Evolutionary conservation across 768 basidiomycete genomes (phyloP).

Genomic region (Harrya chromipes): DNA sequence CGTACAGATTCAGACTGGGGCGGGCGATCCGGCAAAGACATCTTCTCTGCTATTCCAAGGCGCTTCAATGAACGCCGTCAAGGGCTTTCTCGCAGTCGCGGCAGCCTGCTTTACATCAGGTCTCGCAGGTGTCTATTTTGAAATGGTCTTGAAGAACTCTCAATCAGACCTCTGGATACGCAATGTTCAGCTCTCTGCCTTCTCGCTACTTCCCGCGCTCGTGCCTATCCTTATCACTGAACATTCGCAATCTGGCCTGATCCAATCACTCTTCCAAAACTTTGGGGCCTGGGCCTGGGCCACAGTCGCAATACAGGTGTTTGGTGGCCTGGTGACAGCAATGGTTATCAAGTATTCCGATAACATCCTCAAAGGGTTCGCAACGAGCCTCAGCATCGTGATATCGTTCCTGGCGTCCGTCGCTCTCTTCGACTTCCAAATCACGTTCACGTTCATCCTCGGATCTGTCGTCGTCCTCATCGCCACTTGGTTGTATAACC

Average conservation of each 20-base stretch:
- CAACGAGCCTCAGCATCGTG: slow-evolving; percentile 91
- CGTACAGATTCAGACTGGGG: slow-evolving; percentile 73
- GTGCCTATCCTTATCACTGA: slow-evolving; percentile 68
- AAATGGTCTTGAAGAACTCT: slow-evolving; percentile 93
- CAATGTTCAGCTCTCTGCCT: slow-evolving; percentile 93
- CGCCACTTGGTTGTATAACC: slow-evolving; percentile 92
- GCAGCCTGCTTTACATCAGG: slow-evolving; percentile 95
- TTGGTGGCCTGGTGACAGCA: slow-evolving; percentile 91
- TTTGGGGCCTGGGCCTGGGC: slow-evolving; percentile 93
- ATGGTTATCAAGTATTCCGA: slow-evolving; percentile 94
- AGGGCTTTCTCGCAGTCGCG: slow-evolving; percentile 86
- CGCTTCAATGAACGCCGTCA: slow-evolving; percentile 73
- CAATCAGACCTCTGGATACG: slow-evolving; percentile 92
- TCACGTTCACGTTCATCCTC: slow-evolving; percentile 82
- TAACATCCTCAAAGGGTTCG: slow-evolving; percentile 92
- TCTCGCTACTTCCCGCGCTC: slow-evolving; percentile 87
- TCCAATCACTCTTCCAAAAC: slow-evolving; percentile 66
- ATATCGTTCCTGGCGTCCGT: slow-evolving; percentile 93
- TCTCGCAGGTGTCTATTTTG: slow-evolving; percentile 96
- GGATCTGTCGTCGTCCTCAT: slow-evolving; percentile 81
- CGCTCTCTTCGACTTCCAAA: slow-evolving; percentile 83
- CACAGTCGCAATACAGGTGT: slow-evolving; percentile 81
- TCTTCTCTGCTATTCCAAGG: slow-evolving; percentile 33
- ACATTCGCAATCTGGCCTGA: slow-evolving; percentile 36
- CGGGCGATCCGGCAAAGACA: slow-evolving; percentile 20